phyloP scores from a whole-genome alignment of 2,329 filamentous ascomycete species.

The Pseudogymnoascus verrucosus region DNA sequence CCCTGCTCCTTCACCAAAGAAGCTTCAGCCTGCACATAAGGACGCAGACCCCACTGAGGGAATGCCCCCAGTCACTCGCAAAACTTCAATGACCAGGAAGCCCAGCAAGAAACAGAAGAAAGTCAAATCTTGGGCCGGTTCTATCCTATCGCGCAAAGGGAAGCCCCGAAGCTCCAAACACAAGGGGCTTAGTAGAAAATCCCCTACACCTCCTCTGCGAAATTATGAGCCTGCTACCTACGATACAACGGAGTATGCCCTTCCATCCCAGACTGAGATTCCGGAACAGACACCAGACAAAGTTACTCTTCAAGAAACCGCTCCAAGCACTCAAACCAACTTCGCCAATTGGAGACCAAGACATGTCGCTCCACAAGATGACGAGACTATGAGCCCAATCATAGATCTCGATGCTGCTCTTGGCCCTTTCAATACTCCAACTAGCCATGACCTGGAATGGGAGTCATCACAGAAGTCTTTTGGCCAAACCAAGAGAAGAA shows the following conservation, averaged over 20 bases:
- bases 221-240: constrained; percentile 19
- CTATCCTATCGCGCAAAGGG: constrained; percentile 41
- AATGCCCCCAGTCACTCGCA: constrained; percentile 14
- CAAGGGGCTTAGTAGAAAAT: constrained; percentile 30
- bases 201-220: constrained; percentile 36
- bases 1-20: constrained; percentile 12
- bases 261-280: constrained; percentile 13
- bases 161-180: constrained; percentile 37
- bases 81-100: constrained; percentile 25
- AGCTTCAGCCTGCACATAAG: constrained; percentile 1
- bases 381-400: constrained; percentile 66
- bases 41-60: constrained; percentile 18
- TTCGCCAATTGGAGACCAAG: constrained; percentile 33
- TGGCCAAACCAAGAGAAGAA: constrained; percentile 50
- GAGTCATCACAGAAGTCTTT: constrained; percentile 54
- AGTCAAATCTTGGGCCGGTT: constrained; percentile 56
- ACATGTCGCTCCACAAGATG: constrained; percentile 35
- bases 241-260: constrained; percentile 12
- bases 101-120: constrained; percentile 56
- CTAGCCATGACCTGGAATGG: constrained; percentile 55
- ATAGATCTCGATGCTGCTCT: constrained; percentile 93
- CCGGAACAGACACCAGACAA: constrained; percentile 20
- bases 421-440: constrained; percentile 81
- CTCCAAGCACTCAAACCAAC: constrained; percentile 17
- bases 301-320: constrained; percentile 10